These are phyloP conservation scores for Stachybotrys elegans DNA, from an alignment of 2,329 filamentous ascomycete species.

Conservation along the genomic window DNA sequence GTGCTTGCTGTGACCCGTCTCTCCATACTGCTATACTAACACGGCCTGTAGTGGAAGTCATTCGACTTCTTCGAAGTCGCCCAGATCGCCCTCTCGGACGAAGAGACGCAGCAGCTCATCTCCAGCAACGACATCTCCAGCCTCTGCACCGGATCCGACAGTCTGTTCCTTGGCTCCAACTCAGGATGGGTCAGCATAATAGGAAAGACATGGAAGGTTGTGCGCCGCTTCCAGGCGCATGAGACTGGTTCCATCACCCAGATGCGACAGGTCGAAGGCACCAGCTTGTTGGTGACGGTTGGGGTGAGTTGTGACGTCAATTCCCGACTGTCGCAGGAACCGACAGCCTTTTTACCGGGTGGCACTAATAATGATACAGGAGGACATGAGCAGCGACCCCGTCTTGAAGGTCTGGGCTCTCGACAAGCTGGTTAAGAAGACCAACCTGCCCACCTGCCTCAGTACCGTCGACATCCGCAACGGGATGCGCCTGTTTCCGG, in stretches of 20 bases:
- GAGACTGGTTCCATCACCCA: conserved; percentile 77
- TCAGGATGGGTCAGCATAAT: conserved; percentile 86
- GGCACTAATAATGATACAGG: too few species aligned
- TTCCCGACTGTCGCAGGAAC: too few species aligned
- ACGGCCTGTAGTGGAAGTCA: conserved; percentile 74
- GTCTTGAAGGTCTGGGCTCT: conserved; percentile 96
- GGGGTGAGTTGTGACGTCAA: conserved; percentile 39
- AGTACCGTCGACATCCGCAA: conserved; percentile 85
- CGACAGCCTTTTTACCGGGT: too few species aligned
- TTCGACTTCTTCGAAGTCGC: conserved; percentile 99
- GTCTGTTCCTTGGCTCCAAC: conserved; percentile 79
- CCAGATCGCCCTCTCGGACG: conserved; percentile 73
- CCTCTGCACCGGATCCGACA: conserved; percentile 81
- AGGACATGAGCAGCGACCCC: conserved; percentile 84
- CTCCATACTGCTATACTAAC: background rate
- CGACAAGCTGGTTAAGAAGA: conserved; percentile 92
- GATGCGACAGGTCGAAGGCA: conserved; percentile 87
- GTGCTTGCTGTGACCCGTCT: background rate
- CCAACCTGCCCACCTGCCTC: conserved; percentile 79
- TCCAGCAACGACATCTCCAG: conserved; percentile 79
- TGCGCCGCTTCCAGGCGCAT: conserved; percentile 82
- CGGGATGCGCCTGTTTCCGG: conserved; percentile 87
- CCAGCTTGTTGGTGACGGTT: conserved; percentile 78
- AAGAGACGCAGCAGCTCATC: conserved; percentile 73
- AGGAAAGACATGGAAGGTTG: conserved; percentile 79